A percentile compares a stretch with the other conserved stretches of the same genome.
These are phyloP conservation scores for Coemansia sp. DNA, from an alignment of 192 early-diverging fungal genomes.

Conservation along the genomic window DNA sequence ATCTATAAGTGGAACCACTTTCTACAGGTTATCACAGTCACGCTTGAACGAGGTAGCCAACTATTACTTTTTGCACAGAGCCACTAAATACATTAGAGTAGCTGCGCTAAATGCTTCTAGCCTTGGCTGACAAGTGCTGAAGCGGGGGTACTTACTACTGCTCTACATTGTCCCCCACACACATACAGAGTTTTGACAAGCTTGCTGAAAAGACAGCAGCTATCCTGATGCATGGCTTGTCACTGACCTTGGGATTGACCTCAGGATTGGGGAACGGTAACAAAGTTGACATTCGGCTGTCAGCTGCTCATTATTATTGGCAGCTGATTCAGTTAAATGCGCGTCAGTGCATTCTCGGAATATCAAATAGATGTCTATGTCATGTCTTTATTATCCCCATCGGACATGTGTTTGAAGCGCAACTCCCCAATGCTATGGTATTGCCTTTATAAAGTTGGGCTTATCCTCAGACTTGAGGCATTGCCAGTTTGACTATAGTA, in stretches of 20 bases:
- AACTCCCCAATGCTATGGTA: background rate
- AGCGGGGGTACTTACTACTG: background rate
- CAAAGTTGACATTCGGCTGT: background rate
- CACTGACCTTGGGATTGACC: background rate
- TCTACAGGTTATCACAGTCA: background rate
- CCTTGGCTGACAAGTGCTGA: background rate
- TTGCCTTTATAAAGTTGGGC: background rate
- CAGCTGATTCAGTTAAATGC: background rate
- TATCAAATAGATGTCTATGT: background rate
- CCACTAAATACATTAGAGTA: background rate
- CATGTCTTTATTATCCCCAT: background rate
- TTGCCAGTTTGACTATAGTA: background rate
- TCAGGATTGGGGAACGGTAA: background rate
- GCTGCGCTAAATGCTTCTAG: background rate
- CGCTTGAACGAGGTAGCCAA: background rate
- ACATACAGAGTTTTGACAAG: background rate
- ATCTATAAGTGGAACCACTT: background rate
- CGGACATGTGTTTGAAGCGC: background rate
- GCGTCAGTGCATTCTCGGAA: background rate
- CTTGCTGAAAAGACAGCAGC: background rate
- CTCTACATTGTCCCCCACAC: background rate
- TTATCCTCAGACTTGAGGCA: background rate
- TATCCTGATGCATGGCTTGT: background rate
- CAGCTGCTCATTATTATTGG: background rate
- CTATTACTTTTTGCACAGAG: background rate